These are phyloP conservation scores for Circinella minor DNA, from an alignment of 371 early-diverging fungal genomes.

Conservation along the genomic window DNA sequence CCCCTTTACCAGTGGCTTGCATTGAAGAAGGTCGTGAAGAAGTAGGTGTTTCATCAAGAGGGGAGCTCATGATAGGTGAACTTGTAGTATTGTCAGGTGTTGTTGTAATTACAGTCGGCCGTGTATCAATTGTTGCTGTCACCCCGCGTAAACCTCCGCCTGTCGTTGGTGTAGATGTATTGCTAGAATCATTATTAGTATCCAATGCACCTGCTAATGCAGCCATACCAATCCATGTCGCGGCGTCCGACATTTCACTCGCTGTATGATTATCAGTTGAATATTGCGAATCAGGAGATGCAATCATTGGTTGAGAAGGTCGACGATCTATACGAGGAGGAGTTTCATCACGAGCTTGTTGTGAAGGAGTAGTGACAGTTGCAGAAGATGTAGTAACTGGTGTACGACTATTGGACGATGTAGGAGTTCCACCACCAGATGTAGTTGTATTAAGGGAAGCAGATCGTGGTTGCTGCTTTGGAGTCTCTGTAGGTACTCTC, in stretches of 20 bases:
- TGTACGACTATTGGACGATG: too few species aligned
- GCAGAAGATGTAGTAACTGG: not conserved
- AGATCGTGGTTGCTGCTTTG: constrained; percentile 4
- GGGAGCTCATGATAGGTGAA: constrained; percentile 10
- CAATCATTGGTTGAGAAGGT: not conserved
- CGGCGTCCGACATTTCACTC: constrained; percentile 10
- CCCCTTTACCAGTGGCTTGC: not conserved
- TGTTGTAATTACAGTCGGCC: constrained; percentile 4
- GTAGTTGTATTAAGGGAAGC: not conserved
- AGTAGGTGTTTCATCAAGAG: not conserved
- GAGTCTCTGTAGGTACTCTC: not conserved
- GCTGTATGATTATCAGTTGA: not conserved
- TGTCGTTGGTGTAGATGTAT: not conserved
- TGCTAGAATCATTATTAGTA: too few species aligned
- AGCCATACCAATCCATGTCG: constrained; percentile 16
- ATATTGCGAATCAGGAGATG: not conserved
- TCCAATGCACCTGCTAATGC: constrained; percentile 13
- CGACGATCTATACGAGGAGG: constrained; percentile 10
- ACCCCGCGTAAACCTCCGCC: not conserved
- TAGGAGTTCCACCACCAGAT: not conserved
- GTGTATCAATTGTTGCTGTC: not conserved
- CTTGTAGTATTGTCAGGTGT: constrained; percentile 3
- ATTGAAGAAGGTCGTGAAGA: not conserved
- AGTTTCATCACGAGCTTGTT: not conserved
- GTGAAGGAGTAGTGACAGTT: not conserved